These are phyloP conservation scores for Backusella parvicylindrica DNA, from an alignment of 192 early-diverging fungal species.

Conservation along the genomic window DNA sequence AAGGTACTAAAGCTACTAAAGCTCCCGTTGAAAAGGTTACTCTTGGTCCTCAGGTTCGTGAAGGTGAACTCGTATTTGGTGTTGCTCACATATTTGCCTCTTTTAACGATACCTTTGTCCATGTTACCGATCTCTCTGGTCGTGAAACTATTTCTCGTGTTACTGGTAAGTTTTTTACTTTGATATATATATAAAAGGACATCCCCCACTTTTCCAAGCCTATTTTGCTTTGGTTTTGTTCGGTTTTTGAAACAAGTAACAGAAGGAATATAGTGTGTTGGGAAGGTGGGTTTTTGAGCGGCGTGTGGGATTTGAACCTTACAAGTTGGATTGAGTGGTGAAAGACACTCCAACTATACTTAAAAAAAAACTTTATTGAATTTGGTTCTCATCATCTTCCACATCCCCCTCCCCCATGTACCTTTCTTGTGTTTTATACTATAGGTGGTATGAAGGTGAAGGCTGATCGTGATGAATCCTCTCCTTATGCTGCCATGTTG, in stretches of 20 bases:
- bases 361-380: not conserved
- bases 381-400: constrained; percentile 1
- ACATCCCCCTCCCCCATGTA: constrained; percentile 33
- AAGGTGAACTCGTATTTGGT: constrained; percentile 97
- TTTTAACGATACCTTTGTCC: constrained; percentile 99
- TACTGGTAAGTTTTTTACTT: constrained; percentile 71
- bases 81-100: constrained; percentile 99
- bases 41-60: constrained; percentile 95
- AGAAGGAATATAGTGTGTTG: not conserved
- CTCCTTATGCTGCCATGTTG: constrained; percentile 99
- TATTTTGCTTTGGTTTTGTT: not conserved
- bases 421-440: constrained; percentile 19
- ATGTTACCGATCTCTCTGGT: constrained; percentile 99
- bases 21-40: constrained; percentile 71
- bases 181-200: not conserved
- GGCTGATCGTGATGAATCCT: constrained; percentile 99
- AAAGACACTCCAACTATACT: constrained; percentile 17
- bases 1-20: constrained; percentile 14
- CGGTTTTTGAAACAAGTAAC: not conserved
- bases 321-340: constrained; percentile 13
- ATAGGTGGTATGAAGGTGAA: constrained; percentile 99
- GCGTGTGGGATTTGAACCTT: constrained; percentile 17
- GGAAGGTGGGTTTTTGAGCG: constrained; percentile 10
- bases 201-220: not conserved
- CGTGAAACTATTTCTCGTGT: constrained; percentile 99